A percentile compares a stretch with the other conserved stretches of the same genome.
Conservation (phyloP, 495 filamentous ascomycete species). For the Xylaria cubensis region DNA sequence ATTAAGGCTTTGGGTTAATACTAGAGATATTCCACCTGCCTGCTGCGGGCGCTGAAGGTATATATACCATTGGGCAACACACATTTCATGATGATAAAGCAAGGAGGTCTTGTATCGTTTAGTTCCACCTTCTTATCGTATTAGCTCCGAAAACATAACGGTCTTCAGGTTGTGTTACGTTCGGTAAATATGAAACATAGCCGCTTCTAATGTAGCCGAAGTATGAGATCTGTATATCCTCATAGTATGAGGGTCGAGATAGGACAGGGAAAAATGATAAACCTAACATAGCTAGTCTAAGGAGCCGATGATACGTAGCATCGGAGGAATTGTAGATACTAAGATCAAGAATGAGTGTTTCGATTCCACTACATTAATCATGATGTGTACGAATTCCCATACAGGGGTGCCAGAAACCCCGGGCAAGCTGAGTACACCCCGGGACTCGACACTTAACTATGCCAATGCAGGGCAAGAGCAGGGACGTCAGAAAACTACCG, state of each 20-base stretch:
- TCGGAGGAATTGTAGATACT: not conserved
- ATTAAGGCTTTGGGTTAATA: not conserved
- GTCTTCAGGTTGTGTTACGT: not conserved
- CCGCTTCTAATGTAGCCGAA: not conserved
- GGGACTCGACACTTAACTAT: conserved; percentile 4
- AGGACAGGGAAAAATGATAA: not conserved
- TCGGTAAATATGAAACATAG: not conserved
- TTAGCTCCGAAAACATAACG: not conserved
- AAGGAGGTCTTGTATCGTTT: not conserved
- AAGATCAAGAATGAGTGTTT: conserved; percentile 9
- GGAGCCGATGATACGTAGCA: not conserved
- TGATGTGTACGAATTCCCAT: not conserved
- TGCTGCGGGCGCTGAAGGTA: not conserved
- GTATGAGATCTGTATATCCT: not conserved
- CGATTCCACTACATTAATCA: not conserved
- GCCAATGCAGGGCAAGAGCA: conserved; percentile 13
- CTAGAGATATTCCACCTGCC: not conserved
- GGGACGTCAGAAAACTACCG: not conserved
- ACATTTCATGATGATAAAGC: not conserved
- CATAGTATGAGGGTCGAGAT: not conserved
- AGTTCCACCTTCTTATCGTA: not conserved
- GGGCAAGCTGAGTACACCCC: conserved; percentile 19
- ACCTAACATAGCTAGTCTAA: not conserved
- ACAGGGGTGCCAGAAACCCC: conserved; percentile 7
- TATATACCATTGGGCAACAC: not conserved